These are phyloP conservation scores for Tylopilus felleus DNA, from an alignment of 768 basidiomycete species.

Conservation along the genomic window DNA sequence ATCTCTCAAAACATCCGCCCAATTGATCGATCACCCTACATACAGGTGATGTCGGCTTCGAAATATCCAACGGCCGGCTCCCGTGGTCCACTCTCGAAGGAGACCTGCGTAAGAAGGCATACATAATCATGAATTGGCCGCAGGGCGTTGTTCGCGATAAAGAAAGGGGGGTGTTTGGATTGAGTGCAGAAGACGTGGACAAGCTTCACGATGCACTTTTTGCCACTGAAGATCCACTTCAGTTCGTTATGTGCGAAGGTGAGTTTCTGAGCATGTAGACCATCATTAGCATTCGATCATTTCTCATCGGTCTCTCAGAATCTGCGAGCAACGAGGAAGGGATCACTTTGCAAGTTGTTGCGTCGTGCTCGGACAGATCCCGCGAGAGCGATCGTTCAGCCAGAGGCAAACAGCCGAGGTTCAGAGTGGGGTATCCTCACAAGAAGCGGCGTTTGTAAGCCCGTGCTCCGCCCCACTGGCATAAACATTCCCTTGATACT, in stretches of 20 bases:
- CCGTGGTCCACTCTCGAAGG: neutral
- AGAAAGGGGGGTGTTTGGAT: neutral
- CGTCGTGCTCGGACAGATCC: too few relatives aligned
- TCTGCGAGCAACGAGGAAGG: too few relatives aligned
- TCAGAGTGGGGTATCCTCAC: too few relatives aligned
- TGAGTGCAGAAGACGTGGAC: neutral
- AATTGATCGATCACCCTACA: neutral
- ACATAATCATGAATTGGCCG: neutral
- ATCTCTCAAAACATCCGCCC: too few relatives aligned
- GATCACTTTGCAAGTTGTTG: too few relatives aligned
- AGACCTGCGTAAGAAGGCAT: neutral
- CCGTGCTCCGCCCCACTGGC: too few relatives aligned
- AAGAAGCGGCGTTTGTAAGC: too few relatives aligned
- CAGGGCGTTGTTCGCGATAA: neutral
- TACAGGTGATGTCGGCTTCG: neutral
- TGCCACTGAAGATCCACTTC: neutral
- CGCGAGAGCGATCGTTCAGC: too few relatives aligned
- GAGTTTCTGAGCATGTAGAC: neutral
- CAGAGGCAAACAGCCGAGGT: too few relatives aligned
- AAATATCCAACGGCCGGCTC: neutral
- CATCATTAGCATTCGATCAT: too few relatives aligned
- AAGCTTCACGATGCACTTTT: neutral
- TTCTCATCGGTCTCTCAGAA: too few relatives aligned
- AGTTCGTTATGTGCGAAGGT: neutral
- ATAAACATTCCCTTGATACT: too few relatives aligned